A percentile compares a stretch with the other conserved stretches of the same genome.
Conservation (phyloP, 495 filamentous ascomycete genomes). For the Penicillium paxilli region DNA sequence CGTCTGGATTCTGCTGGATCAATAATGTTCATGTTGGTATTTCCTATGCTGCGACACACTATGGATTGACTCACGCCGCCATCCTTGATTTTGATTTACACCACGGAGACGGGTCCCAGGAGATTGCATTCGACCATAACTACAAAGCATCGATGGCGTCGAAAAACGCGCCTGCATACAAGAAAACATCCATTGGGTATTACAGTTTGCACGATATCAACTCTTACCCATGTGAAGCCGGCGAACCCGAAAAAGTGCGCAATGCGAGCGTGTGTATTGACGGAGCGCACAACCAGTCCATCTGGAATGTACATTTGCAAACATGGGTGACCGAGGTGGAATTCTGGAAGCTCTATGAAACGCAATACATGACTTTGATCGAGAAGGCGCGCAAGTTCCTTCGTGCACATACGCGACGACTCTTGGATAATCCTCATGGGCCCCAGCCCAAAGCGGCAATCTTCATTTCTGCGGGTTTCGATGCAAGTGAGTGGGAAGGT, state of each 20-base stretch:
- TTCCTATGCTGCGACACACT: constrained; percentile 75
- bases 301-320: constrained; percentile 96
- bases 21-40: constrained; percentile 99
- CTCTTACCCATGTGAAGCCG: constrained; percentile 90
- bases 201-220: constrained; percentile 98
- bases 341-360: constrained; percentile 86
- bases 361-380: constrained; percentile 71
- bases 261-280: constrained; percentile 92
- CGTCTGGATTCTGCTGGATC: constrained; percentile 97
- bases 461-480: constrained; percentile 93
- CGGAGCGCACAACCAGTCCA: constrained; percentile 83
- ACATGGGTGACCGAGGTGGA: constrained; percentile 77
- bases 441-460: constrained; percentile 75
- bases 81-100: constrained; percentile 98
- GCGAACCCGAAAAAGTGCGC: constrained; percentile 84
- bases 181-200: constrained; percentile 87
- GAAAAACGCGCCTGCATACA: constrained; percentile 67
- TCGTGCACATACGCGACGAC: constrained; percentile 61
- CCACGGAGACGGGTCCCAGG: constrained; percentile 93
- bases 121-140: constrained; percentile 88
- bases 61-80: constrained; percentile 89
- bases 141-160: constrained; percentile 52
- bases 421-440: constrained; percentile 51
- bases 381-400: constrained; percentile 80
- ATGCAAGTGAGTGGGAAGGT: constrained; percentile 94